Conservation (phyloP, 2,329 filamentous ascomycete genomes). For the Myriosclerotinia curreyana region DNA sequence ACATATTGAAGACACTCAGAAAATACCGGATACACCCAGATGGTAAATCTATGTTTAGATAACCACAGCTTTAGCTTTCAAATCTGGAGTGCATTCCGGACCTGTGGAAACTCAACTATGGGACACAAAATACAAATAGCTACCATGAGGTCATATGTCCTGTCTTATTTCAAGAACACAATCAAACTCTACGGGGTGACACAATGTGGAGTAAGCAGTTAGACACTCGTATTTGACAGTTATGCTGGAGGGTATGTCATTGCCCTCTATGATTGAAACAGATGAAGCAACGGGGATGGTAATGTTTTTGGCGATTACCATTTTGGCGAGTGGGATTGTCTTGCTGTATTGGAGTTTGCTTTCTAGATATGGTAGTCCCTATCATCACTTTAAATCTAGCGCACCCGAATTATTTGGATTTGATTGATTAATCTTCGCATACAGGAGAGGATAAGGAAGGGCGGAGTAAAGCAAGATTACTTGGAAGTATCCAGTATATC, state of each 20-base stretch:
- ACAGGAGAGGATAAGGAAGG: neutral
- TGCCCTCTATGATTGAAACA: neutral
- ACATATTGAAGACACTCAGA: neutral
- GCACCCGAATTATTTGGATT: neutral
- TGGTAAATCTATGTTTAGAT: neutral
- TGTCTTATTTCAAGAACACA: neutral
- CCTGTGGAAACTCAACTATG: neutral
- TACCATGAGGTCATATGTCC: neutral
- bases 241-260: neutral
- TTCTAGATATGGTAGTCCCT: neutral
- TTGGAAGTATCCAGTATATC: neutral
- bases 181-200: neutral
- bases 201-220: neutral
- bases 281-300: neutral
- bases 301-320: neutral
- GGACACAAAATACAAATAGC: neutral
- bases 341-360: neutral
- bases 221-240: neutral
- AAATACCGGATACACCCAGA: neutral
- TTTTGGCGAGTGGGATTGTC: too few species aligned
- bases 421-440: neutral
- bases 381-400: neutral
- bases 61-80: neutral
- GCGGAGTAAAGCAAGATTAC: neutral
- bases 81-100: neutral